Evolutionary conservation across 805 yeast genomes (phyloP).

Genomic region (Schwanniomyces vanrijiae): DNA sequence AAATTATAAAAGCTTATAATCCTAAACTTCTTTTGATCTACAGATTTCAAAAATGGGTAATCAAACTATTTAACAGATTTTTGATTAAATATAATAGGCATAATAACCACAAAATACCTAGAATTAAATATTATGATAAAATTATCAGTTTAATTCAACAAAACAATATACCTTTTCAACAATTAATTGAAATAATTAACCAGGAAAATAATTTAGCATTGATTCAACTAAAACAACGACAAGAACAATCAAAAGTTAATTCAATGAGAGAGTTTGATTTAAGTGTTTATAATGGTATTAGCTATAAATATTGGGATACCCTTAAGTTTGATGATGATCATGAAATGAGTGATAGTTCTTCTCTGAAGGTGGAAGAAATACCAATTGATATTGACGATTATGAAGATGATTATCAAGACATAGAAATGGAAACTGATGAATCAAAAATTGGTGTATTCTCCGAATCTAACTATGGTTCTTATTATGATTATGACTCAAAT

Average conservation of each 20-base stretch:
- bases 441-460: background rate
- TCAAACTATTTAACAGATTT: conserved; percentile 36
- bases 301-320: conserved; percentile 39
- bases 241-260: conserved; percentile 4
- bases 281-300: conserved; percentile 18
- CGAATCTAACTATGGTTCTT: conserved; percentile 19
- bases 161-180: conserved; percentile 16
- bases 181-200: conserved; percentile 23
- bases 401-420: conserved; percentile 3
- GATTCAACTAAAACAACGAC: conserved; percentile 11
- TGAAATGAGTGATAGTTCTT: conserved; percentile 17
- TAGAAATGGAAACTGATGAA: conserved; percentile 7
- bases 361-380: background rate
- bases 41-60: conserved; percentile 35
- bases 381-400: background rate
- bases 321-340: conserved; percentile 23
- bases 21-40: conserved; percentile 22
- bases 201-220: conserved; percentile 27
- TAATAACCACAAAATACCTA: conserved; percentile 13
- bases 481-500: conserved; percentile 9
- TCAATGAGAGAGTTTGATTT: conserved; percentile 5
- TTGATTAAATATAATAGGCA: conserved; percentile 25
- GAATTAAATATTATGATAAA: conserved; percentile 21
- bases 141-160: conserved; percentile 22
- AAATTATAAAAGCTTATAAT: conserved; percentile 25